Evolutionary conservation across 768 basidiomycete species (phyloP).

Genomic region (Termitomyces sp.): DNA sequence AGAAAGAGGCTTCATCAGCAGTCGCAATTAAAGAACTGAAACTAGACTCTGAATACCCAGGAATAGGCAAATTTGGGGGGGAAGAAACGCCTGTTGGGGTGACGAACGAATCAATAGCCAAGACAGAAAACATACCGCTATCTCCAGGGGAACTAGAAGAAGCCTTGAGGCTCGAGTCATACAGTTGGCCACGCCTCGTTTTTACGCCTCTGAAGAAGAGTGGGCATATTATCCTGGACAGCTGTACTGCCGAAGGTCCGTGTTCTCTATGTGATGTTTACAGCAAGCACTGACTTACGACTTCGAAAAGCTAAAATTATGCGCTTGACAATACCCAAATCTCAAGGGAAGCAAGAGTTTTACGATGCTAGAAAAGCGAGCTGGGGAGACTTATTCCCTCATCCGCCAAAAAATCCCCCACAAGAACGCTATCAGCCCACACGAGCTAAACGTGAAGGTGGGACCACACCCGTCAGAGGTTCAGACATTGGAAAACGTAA

Average conservation of each 20-base stretch:
- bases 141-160: conserved; percentile 39
- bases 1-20: conserved; percentile 26
- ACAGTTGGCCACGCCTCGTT: conserved; percentile 86
- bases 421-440: conserved; percentile 55
- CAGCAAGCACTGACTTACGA: neutral
- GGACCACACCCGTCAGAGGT: conserved; percentile 27
- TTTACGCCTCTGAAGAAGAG: conserved; percentile 90
- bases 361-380: conserved; percentile 91
- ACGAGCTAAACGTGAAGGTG: conserved; percentile 25
- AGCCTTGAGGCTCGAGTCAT: conserved; percentile 69
- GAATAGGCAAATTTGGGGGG: conserved; percentile 4
- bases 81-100: conserved; percentile 5
- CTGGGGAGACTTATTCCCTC: conserved; percentile 97
- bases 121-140: conserved; percentile 2
- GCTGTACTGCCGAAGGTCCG: conserved; percentile 79
- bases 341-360: conserved; percentile 92
- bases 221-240: conserved; percentile 90
- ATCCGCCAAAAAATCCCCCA: conserved; percentile 73
- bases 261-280: neutral
- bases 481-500: conserved; percentile 54
- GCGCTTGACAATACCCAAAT: conserved; percentile 87
- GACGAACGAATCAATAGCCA: conserved; percentile 6
- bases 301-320: conserved; percentile 72
- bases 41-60: conserved; percentile 31
- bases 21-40: conserved; percentile 35